Evolutionary conservation across 2,329 filamentous ascomycete species (phyloP).

Genomic region (Corinectria fuckeliana): DNA sequence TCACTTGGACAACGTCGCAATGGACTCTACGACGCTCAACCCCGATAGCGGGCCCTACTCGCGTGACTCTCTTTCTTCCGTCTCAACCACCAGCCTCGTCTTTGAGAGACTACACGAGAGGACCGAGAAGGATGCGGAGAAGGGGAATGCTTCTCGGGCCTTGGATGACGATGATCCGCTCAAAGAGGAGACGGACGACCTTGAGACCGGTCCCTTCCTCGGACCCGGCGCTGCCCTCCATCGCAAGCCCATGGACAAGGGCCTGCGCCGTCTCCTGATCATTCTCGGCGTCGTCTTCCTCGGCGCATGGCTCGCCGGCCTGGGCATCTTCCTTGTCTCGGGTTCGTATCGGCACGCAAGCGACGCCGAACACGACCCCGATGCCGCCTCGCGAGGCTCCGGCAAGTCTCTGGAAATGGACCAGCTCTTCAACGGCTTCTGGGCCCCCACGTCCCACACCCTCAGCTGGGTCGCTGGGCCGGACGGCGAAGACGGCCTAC

Average conservation of each 20-base stretch:
- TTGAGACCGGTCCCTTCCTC: constrained; percentile 63
- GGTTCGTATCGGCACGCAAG: constrained; percentile 72
- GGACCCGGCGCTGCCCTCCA: constrained; percentile 46
- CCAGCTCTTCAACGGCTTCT: constrained; percentile 71
- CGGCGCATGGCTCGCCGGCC: constrained; percentile 71
- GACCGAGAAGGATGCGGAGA: constrained; percentile 43
- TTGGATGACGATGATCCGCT: constrained; percentile 54
- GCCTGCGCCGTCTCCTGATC: constrained; percentile 67
- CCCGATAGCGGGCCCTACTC: constrained; percentile 43
- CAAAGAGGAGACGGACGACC: constrained; percentile 45
- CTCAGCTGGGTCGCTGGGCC: constrained; percentile 81
- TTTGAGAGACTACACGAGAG: constrained; percentile 76
- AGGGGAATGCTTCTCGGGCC: constrained; percentile 42
- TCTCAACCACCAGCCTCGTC: constrained; percentile 83
- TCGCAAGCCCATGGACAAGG: constrained; percentile 67
- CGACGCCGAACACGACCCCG: constrained; percentile 69
- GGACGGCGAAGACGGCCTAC: constrained; percentile 79
- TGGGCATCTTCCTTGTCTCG: constrained; percentile 69
- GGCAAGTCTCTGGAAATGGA: constrained; percentile 78
- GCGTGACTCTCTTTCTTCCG: constrained; percentile 71
- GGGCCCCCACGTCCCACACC: constrained; percentile 66
- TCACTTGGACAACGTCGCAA: constrained; percentile 9
- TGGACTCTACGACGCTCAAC: constrained; percentile 29
- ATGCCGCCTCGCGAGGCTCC: constrained; percentile 67
- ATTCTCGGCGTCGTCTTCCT: constrained; percentile 66